Percentiles rank a stretch among this genome's conserved stretches.
Conservation (phyloP, 2,329 filamentous ascomycete species). For the Fonsecaea erecta region DNA sequence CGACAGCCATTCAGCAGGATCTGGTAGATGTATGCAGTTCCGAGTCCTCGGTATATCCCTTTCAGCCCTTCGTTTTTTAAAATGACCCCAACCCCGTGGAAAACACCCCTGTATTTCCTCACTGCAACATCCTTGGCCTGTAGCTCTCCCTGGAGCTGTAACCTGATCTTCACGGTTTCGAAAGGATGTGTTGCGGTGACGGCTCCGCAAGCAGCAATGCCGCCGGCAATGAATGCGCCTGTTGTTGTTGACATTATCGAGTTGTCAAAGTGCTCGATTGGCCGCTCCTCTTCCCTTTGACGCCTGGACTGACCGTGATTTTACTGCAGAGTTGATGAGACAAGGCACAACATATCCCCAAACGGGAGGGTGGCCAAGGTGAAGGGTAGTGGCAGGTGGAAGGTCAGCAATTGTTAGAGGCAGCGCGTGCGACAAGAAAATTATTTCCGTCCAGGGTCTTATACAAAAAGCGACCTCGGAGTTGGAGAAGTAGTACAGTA, state of each 20-base stretch:
- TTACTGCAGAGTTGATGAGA: slow-evolving; percentile 8
- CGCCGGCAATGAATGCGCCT: slow-evolving; percentile 90
- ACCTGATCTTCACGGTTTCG: slow-evolving; percentile 98
- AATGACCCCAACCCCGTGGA: slow-evolving; percentile 90
- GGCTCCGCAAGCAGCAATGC: slow-evolving; percentile 94
- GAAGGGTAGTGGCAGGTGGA: slow-evolving; percentile 7
- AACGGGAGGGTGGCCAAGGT: neutral
- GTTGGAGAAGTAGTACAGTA: neutral
- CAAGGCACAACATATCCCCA: slow-evolving; percentile 8
- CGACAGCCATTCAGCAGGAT: slow-evolving; percentile 95
- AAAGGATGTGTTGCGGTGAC: slow-evolving; percentile 98
- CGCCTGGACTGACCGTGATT: slow-evolving; percentile 7
- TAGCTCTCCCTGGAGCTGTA: slow-evolving; percentile 96
- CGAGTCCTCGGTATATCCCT: slow-evolving; percentile 86
- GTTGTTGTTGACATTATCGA: slow-evolving; percentile 36
- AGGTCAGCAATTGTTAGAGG: slow-evolving; percentile 16
- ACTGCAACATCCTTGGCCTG: slow-evolving; percentile 83
- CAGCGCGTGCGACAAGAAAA: slow-evolving; percentile 9
- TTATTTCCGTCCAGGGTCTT: neutral
- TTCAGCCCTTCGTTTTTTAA: slow-evolving; percentile 84
- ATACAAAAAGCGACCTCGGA: slow-evolving; percentile 12
- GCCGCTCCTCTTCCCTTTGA: neutral
- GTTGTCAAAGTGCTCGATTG: neutral
- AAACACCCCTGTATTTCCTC: slow-evolving; percentile 85
- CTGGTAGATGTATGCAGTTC: slow-evolving; percentile 94